phyloP scores from a whole-genome alignment of 768 basidiomycete species.

The Mycena metata region DNA sequence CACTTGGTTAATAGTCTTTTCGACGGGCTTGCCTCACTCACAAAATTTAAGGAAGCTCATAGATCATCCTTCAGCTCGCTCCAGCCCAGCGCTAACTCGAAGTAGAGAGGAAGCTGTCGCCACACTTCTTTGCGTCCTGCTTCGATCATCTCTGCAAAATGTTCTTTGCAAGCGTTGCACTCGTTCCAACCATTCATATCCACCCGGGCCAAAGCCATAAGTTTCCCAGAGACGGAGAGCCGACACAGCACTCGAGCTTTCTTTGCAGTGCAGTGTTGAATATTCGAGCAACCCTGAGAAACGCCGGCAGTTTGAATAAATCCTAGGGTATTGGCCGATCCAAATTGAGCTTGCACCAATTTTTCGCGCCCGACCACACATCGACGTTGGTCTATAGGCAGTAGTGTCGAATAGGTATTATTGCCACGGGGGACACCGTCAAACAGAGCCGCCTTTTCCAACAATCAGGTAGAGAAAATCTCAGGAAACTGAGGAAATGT shows the following conservation, averaged over 20 bases:
- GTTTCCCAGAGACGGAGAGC: too few species aligned
- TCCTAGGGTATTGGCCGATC: background rate
- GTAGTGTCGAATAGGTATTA: background rate
- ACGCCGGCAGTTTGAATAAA: background rate
- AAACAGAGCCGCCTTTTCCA: too few species aligned
- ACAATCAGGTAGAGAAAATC: too few species aligned
- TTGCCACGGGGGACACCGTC: background rate
- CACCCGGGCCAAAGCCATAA: background rate
- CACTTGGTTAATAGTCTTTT: too few species aligned
- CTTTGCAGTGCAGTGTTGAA: background rate
- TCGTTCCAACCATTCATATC: too few species aligned
- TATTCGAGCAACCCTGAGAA: too few species aligned
- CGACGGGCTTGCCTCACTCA: too few species aligned
- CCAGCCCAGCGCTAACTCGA: constrained; percentile 11
- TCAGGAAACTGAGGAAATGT: too few species aligned
- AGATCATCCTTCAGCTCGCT: constrained; percentile 4
- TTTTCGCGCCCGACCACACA: background rate
- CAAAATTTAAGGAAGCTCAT: too few species aligned
- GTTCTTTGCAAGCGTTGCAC: background rate
- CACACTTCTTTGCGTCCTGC: background rate
- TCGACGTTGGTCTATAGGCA: background rate
- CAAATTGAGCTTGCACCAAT: background rate
- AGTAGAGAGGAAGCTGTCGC: background rate
- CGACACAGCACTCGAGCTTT: background rate
- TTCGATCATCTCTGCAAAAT: background rate